These are phyloP conservation scores for Boletus pseudopeckii DNA, from an alignment of 768 basidiomycete genomes.

Conservation along the genomic window DNA sequence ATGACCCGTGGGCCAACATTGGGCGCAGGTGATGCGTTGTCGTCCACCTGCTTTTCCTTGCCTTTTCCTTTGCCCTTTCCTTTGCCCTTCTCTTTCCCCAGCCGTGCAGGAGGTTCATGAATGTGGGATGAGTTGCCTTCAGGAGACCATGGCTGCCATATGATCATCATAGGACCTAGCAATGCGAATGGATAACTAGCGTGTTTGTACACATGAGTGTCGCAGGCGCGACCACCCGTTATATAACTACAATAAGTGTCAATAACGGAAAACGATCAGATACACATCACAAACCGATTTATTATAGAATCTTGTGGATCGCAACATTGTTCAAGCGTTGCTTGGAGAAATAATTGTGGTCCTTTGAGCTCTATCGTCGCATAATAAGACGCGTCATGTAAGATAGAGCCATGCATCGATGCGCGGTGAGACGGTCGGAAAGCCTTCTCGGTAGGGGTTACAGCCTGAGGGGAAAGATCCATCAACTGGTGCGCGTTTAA, in stretches of 20 bases:
- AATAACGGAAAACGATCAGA: neutral
- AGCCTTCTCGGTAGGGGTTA: slow-evolving; percentile 86
- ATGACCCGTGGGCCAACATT: slow-evolving; percentile 39
- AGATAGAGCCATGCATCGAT: slow-evolving; percentile 74
- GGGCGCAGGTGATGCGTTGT: slow-evolving; percentile 4
- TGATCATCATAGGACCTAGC: slow-evolving; percentile 65
- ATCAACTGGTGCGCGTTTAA: neutral
- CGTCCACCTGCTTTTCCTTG: slow-evolving; percentile 33
- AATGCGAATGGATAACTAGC: slow-evolving; percentile 64
- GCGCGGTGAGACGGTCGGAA: slow-evolving; percentile 92
- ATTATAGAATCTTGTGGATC: slow-evolving; percentile 65
- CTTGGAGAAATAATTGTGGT: slow-evolving; percentile 49
- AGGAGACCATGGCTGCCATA: slow-evolving; percentile 58
- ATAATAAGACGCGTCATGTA: slow-evolving; percentile 89
- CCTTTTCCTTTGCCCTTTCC: slow-evolving; percentile 13
- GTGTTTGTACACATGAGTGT: slow-evolving; percentile 64
- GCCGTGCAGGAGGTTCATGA: neutral
- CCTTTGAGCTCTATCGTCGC: slow-evolving; percentile 74
- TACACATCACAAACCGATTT: slow-evolving; percentile 43
- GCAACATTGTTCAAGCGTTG: slow-evolving; percentile 51
- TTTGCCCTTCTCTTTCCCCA: slow-evolving; percentile 8
- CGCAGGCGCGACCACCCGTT: slow-evolving; percentile 60
- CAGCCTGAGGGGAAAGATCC: slow-evolving; percentile 47
- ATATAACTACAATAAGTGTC: slow-evolving; percentile 46
- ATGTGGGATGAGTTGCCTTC: neutral